Conservation (phyloP, 805 yeast species). For the Candida bentonensis region DNA sequence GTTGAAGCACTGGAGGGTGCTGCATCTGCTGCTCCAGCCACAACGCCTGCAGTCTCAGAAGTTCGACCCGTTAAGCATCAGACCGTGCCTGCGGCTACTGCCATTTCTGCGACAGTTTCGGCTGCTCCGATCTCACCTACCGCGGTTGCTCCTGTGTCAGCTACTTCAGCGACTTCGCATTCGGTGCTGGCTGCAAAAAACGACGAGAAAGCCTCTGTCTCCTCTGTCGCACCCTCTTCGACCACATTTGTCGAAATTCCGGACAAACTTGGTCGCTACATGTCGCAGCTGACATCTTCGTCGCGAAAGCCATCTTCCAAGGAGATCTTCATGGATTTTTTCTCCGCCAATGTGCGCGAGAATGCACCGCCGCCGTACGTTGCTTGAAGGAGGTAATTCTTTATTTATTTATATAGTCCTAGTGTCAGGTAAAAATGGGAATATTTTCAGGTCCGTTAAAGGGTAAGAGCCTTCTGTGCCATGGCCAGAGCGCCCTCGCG, state of each 20-base stretch:
- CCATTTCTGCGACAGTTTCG: no score
- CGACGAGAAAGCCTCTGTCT: background rate
- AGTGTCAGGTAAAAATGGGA: constrained; percentile 2
- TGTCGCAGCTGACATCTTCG: background rate
- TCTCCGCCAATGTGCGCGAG: constrained; percentile 4
- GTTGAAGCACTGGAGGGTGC: background rate
- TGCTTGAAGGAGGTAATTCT: background rate
- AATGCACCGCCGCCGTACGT: constrained; percentile 5
- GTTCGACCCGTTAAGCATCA: no score
- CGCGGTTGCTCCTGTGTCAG: no score
- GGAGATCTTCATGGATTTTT: constrained; percentile 3
- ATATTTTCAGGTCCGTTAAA: constrained; percentile 3
- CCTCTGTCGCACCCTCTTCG: background rate
- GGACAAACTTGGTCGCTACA: constrained; percentile 1
- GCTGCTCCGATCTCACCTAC: no score
- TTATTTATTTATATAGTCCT: background rate
- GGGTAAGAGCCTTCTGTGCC: constrained; percentile 41
- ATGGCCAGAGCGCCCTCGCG: constrained; percentile 63
- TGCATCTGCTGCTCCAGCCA: constrained; percentile 1
- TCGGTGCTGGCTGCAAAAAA: no score
- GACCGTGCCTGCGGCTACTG: no score
- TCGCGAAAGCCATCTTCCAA: constrained; percentile 2
- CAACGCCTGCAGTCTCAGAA: no score
- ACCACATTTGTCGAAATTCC: background rate
- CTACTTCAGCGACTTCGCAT: no score